Evolutionary conservation across 768 basidiomycete genomes (phyloP).

Genomic region (Russula sp.): DNA sequence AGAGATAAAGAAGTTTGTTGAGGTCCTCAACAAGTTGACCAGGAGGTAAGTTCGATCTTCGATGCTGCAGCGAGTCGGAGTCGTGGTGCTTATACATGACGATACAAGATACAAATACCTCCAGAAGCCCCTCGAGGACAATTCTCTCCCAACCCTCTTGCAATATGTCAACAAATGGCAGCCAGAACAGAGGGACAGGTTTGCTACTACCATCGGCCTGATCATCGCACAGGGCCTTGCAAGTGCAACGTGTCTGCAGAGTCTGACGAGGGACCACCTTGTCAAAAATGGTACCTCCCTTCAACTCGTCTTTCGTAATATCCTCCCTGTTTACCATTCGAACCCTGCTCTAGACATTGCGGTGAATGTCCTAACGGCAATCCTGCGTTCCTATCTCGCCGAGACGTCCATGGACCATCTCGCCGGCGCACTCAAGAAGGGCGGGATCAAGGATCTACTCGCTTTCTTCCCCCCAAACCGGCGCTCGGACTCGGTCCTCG

Average conservation of each 20-base stretch:
- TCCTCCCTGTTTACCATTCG: constrained; percentile 5
- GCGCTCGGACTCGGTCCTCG: constrained; percentile 65
- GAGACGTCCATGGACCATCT: constrained; percentile 91
- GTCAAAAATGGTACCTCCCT: constrained; percentile 77
- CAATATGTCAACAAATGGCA: constrained; percentile 90
- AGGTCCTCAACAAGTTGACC: constrained; percentile 93
- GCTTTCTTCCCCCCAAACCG: constrained; percentile 84
- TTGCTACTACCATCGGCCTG: constrained; percentile 75
- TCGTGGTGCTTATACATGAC: constrained; percentile 12
- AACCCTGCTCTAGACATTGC: constrained; percentile 54
- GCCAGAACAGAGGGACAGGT: constrained; percentile 68
- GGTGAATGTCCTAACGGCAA: constrained; percentile 62
- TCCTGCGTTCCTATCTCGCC: constrained; percentile 76
- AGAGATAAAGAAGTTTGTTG: constrained; percentile 89
- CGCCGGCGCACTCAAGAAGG: constrained; percentile 71
- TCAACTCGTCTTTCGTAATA: background rate
- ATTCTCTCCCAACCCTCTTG: constrained; percentile 72
- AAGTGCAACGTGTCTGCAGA: constrained; percentile 68
- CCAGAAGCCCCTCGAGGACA: constrained; percentile 90
- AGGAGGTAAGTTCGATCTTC: constrained; percentile 54
- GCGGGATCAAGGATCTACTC: constrained; percentile 79
- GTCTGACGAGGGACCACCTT: constrained; percentile 88
- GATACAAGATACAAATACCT: constrained; percentile 90
- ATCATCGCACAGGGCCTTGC: constrained; percentile 81
- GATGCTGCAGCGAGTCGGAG: background rate